Percentiles rank a stretch among this genome's conserved stretches.
Evolutionary conservation across 495 filamentous ascomycete species (phyloP).

Genomic region (Penicillium longicatenatum): DNA sequence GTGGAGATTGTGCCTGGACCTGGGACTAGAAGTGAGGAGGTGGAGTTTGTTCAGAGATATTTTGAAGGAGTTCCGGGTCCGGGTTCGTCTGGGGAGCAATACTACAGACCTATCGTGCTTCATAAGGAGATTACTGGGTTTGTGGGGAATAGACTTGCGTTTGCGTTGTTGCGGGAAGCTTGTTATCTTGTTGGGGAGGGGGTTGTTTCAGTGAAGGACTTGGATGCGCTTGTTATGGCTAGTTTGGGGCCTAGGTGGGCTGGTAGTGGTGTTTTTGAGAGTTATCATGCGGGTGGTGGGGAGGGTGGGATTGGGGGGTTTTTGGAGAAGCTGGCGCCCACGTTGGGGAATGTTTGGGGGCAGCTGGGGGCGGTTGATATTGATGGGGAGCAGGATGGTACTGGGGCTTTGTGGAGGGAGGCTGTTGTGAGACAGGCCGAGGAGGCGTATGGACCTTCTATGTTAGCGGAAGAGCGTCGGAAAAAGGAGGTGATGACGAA

Average conservation of each 20-base stretch:
- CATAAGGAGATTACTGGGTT: conserved; percentile 57
- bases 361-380: conserved; percentile 44
- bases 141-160: conserved; percentile 53
- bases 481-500: conserved; percentile 36
- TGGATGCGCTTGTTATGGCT: conserved; percentile 48
- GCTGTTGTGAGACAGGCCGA: conserved; percentile 39
- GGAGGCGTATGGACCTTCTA: conserved; percentile 36
- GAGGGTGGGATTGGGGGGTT: conserved; percentile 55
- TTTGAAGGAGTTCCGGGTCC: conserved; percentile 48
- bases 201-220: conserved; percentile 45
- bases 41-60: conserved; percentile 50
- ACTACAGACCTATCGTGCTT: conserved; percentile 51
- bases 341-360: conserved; percentile 57
- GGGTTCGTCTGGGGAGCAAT: neutral
- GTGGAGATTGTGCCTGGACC: conserved; percentile 59
- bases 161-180: conserved; percentile 48
- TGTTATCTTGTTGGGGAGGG: conserved; percentile 51
- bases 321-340: conserved; percentile 57
- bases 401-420: conserved; percentile 37
- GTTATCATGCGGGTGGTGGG: conserved; percentile 62
- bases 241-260: conserved; percentile 60
- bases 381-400: conserved; percentile 36
- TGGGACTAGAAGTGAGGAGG: conserved; percentile 35
- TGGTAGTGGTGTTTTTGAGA: conserved; percentile 59
- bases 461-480: conserved; percentile 14